Evolutionary conservation across 75 land plant genomes (phyloP).

Genomic region (Picea sitchensis): DNA sequence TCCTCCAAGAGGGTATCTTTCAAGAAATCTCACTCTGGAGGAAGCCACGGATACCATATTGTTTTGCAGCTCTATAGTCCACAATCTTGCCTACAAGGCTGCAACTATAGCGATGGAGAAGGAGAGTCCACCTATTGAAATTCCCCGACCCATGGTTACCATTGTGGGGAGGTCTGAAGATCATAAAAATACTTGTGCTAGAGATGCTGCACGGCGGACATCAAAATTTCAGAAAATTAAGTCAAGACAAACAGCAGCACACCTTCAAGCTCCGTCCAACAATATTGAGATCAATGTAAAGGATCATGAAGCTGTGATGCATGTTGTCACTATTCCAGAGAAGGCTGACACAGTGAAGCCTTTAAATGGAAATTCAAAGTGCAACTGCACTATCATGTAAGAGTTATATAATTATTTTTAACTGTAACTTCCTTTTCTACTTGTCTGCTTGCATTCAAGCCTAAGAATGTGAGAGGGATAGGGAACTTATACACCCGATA

Average conservation of each 20-base stretch:
- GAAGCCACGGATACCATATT: conserved; percentile 86
- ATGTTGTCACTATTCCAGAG: conserved; percentile 22
- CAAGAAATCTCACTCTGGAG: conserved; percentile 65
- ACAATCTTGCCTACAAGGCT: conserved; percentile 63
- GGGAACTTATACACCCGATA: conserved; percentile 9
- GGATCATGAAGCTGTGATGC: conserved; percentile 12
- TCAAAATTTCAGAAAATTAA: conserved; percentile 11
- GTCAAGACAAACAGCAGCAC: conserved; percentile 13
- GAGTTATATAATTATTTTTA: conserved; percentile 6
- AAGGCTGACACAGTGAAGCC: conserved; percentile 41
- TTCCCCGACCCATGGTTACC: conserved; percentile 29
- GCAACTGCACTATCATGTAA: conserved; percentile 74
- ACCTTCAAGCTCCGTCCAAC: conserved; percentile 9
- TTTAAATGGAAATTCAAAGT: conserved; percentile 65
- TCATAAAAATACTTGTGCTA: conserved; percentile 1
- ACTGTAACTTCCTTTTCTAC: conserved; percentile 4
- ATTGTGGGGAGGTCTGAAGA: conserved; percentile 27
- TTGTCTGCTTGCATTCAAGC: conserved; percentile 8
- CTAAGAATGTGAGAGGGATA: neutral
- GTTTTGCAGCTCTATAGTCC: conserved; percentile 73
- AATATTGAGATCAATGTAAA: conserved; percentile 15
- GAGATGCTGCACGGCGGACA: conserved; percentile 13
- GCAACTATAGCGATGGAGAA: conserved; percentile 60
- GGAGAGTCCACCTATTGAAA: conserved; percentile 35
- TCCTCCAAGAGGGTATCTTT: conserved; percentile 20